A percentile compares a stretch with the other conserved stretches of the same genome.
These are phyloP conservation scores for Neltuma alba DNA, from an alignment of 306 rosid genomes.

Conservation along the genomic window DNA sequence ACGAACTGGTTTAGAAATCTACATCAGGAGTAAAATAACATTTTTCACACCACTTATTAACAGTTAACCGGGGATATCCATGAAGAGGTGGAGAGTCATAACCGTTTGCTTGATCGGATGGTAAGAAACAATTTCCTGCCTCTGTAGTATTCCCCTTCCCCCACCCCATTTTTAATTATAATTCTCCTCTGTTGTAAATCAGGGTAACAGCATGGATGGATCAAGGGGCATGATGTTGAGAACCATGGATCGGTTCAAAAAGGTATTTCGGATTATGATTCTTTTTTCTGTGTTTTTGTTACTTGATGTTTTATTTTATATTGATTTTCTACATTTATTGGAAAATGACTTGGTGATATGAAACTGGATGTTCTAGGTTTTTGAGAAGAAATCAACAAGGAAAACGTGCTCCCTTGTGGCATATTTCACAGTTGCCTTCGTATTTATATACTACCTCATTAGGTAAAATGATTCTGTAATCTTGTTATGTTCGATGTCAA, in stretches of 20 bases:
- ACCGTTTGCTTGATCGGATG: conserved; percentile 79
- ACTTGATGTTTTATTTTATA: conserved; percentile 24
- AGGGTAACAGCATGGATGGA: conserved; percentile 91
- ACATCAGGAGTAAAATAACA: conserved; percentile 16
- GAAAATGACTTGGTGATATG: conserved; percentile 28
- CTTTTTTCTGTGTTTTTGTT: conserved; percentile 1
- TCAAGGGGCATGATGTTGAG: conserved; percentile 93
- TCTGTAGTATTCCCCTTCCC: conserved; percentile 5
- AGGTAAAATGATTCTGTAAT: conserved; percentile 54
- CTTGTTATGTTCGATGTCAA: conserved; percentile 3
- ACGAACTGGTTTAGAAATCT: conserved; percentile 31
- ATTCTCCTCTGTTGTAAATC: conserved; percentile 35
- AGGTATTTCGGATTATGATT: conserved; percentile 47
- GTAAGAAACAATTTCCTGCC: conserved; percentile 48
- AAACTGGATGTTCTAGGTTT: conserved; percentile 65
- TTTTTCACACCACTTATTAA: conserved; percentile 31
- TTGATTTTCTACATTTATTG: conserved; percentile 22
- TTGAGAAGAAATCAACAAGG: conserved; percentile 80
- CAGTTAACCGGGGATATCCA: conserved; percentile 98
- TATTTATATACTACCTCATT: conserved; percentile 69
- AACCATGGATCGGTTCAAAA: conserved; percentile 96
- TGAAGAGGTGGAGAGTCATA: conserved; percentile 91
- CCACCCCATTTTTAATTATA: conserved; percentile 11
- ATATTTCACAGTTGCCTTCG: conserved; percentile 65
- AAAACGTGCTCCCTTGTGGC: conserved; percentile 70